These are phyloP conservation scores for Fusarium tuaranense DNA, from an alignment of 2,329 filamentous ascomycete species.

Conservation along the genomic window DNA sequence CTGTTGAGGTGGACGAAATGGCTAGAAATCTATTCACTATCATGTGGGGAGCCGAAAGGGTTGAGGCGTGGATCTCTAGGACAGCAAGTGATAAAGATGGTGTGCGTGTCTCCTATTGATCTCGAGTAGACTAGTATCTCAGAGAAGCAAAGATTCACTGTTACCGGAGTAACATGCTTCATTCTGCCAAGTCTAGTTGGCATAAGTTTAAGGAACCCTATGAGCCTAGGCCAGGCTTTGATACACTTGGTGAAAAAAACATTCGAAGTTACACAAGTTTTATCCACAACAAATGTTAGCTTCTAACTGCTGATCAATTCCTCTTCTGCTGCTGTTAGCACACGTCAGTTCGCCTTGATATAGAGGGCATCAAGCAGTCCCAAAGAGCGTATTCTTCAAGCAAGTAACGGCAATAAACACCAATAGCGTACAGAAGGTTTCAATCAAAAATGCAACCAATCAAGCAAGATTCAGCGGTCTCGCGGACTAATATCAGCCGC, in stretches of 20 bases:
- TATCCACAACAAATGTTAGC: neutral
- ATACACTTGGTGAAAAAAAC: neutral
- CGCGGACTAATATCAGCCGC: neutral
- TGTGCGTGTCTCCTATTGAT: neutral
- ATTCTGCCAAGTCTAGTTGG: neutral
- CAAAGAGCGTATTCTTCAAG: neutral
- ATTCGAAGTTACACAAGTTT: neutral
- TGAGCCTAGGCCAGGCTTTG: neutral
- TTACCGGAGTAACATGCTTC: neutral
- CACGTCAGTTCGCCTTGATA: neutral
- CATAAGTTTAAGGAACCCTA: neutral
- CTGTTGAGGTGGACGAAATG: constrained; percentile 8
- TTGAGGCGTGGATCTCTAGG: constrained; percentile 13
- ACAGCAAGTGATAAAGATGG: neutral
- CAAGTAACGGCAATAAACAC: neutral
- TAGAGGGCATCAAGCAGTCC: neutral
- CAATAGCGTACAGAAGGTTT: neutral
- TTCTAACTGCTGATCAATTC: neutral
- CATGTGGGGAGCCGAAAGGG: constrained; percentile 16
- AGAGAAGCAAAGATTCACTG: neutral
- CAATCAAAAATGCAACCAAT: neutral
- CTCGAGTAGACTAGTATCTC: neutral
- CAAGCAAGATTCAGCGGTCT: neutral
- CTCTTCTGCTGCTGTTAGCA: neutral
- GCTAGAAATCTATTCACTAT: constrained; percentile 5